phyloP scores from a whole-genome alignment of 768 basidiomycete species.

The Macrolepiota albuminosa region DNA sequence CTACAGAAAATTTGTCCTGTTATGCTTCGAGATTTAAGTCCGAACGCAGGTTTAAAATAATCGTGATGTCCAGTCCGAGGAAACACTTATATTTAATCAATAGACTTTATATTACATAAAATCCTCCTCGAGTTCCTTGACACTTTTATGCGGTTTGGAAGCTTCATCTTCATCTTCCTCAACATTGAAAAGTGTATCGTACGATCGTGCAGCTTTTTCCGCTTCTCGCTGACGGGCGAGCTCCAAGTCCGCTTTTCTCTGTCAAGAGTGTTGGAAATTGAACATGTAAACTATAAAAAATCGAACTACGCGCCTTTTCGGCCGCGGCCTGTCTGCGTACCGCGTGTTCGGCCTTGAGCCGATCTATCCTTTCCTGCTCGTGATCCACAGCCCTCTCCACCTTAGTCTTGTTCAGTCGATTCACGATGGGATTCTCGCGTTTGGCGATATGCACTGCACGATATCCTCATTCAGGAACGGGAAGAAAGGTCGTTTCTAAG shows the following conservation, averaged over 20 bases:
- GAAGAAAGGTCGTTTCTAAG: not conserved
- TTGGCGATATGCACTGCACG: constrained; percentile 65
- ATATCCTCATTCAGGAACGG: not conserved
- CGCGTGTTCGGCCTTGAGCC: constrained; percentile 73
- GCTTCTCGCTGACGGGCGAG: constrained; percentile 73
- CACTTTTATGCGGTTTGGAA: constrained; percentile 43
- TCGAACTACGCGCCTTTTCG: constrained; percentile 49
- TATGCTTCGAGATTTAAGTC: not conserved
- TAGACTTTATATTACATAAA: constrained; percentile 59
- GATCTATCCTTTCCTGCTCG: constrained; percentile 80
- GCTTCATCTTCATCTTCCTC: constrained; percentile 56
- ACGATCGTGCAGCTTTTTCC: constrained; percentile 84
- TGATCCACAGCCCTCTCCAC: constrained; percentile 82
- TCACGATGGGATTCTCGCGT: constrained; percentile 86
- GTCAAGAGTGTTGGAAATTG: constrained; percentile 5
- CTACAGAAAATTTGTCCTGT: not conserved
- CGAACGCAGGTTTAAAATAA: not conserved
- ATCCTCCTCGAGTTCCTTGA: constrained; percentile 79
- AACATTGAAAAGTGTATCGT: constrained; percentile 72
- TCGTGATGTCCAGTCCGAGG: not conserved
- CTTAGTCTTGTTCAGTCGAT: constrained; percentile 93
- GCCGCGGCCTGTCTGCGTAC: constrained; percentile 55
- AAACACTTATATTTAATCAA: not conserved
- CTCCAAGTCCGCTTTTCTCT: constrained; percentile 81
- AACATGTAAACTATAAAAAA: not conserved